These are phyloP conservation scores for Sutorius eximius DNA, from an alignment of 1,284 basidiomycete species.

Conservation along the genomic window DNA sequence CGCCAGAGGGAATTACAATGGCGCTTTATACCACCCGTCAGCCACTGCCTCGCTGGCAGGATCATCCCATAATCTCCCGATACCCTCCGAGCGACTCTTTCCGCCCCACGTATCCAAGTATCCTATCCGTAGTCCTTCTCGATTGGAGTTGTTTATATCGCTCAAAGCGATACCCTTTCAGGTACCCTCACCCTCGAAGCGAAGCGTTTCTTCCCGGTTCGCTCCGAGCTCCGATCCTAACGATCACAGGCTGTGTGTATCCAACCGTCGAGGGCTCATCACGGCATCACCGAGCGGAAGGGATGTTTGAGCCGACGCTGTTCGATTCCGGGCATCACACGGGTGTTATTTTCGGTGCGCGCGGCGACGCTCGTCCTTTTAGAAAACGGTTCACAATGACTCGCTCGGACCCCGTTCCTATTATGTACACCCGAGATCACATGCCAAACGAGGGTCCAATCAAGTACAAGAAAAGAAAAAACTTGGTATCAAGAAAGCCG, in stretches of 20 bases:
- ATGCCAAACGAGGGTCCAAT: not conserved
- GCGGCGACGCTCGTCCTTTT: not conserved
- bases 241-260: not conserved
- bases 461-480: not conserved
- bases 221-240: slow-evolving; percentile 11
- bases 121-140: not conserved
- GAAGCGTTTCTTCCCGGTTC: slow-evolving; percentile 19
- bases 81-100: slow-evolving; percentile 21
- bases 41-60: slow-evolving; percentile 27
- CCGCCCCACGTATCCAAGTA: slow-evolving; percentile 15
- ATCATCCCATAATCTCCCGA: slow-evolving; percentile 43
- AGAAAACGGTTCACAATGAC: not conserved
- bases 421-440: not conserved
- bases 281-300: not conserved
- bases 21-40: slow-evolving; percentile 33
- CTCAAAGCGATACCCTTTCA: not conserved
- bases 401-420: not conserved
- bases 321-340: not conserved
- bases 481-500: slow-evolving; percentile 10
- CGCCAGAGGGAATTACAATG: slow-evolving; percentile 6
- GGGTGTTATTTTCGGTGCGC: slow-evolving; percentile 5
- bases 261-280: not conserved
- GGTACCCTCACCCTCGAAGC: slow-evolving; percentile 6
- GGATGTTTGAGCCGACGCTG: not conserved
- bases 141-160: not conserved